Evolutionary conservation across 768 basidiomycete species (phyloP), one percentile per base, ranked within the genome.

Genomic region (Naganishia vaughanmartiniae): DNA sequence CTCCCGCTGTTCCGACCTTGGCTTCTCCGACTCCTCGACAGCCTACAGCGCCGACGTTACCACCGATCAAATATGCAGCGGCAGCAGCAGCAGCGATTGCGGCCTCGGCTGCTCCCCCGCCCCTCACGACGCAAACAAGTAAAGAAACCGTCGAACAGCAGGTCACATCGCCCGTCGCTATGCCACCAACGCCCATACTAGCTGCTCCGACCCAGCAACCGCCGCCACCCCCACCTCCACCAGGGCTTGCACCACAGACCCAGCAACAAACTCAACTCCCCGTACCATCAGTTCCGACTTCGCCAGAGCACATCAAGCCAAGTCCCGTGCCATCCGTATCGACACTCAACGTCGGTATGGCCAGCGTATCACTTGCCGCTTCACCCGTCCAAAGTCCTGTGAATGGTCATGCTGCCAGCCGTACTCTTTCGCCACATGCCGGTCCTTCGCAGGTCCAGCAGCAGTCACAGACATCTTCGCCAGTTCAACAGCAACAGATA

Each of bases 11-110:
- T 42, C 42, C 48, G 46, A 54, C 65, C 10, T 21, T 65, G 24
- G 55, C 31, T 17, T 70, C 60, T 19, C 46, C 70, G 24, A 71
- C 66, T 2, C 53, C 76, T 0, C 66, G 72, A 42, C 69, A 66
- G 58, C 24, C 69, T 21, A 39, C 77, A 21, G 71, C 75, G 5
- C 69, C 78, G 4, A 67, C 80, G 26, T 80, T 91, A 69, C 90
- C 92, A 54, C 90, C 92, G 15, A 90, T 94, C 77, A 86, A 90
- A 60, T 96, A 96, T 79, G 89, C 95, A 36, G 87, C 92, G n/a
- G 93, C 92, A 0, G 94, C 93, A 2, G 93, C 92, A 0, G 86
- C 86, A 7, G 86, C 86, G 6, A 84, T 86, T 26, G 77, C 82
- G 11, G 75, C 79, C 51, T 69, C 73, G 1, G 57, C 55, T 7